Base-by-base conservation (phyloP, 352 stramenopile genomes). In the Globisporangium middletonii region DNA sequence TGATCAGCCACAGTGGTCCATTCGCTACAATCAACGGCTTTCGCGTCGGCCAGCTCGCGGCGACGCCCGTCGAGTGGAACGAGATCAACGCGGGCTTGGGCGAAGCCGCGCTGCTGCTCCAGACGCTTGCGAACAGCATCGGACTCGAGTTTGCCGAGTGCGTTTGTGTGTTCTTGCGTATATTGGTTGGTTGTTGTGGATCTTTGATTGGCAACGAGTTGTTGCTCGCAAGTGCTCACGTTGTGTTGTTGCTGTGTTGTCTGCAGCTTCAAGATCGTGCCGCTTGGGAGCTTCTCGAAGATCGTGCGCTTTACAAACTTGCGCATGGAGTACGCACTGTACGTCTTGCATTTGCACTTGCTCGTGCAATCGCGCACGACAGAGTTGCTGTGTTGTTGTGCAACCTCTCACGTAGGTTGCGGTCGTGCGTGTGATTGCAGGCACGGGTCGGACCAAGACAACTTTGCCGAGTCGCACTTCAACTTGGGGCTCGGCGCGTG, bases 21-120 rank as follows among this genome's bases (percentile, higher is more conserved):
- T 92, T 93, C 62, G 86, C 79, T 23, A 93, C 79, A 27, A 92
- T 95, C 62, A 95, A 94, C 54, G 74, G 76, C 16, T 94, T 95
- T 59, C 73, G 83, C 19, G 69, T 95, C 60, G 86, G 86, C 3
- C 79, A 87, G 48, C 62, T 86, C 45, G 55, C 74, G 1, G 72
- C 64, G 0, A 64, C 72, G 13, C 66, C 83, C 6, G 68, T 92
- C 35, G 86, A 95, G 54, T 95, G 86, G 86, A 90, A 94, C 57
- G 86, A 95, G 59, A 94, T 94, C 64, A 95, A 95, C 30, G 81
- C 86, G 27, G 86, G 72, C 6, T 76, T 92, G 7, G 86, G 86
- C 7, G 81, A 95, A 55, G 79, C 70, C 28, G 83, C 83, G 13
- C 62, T 94, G 50, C 56, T 94, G 19, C 49, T 94, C 16, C 68